Evolutionary conservation across 148 eudicot genomes (phyloP).

Genomic region (Pharnaceum exiguum): DNA sequence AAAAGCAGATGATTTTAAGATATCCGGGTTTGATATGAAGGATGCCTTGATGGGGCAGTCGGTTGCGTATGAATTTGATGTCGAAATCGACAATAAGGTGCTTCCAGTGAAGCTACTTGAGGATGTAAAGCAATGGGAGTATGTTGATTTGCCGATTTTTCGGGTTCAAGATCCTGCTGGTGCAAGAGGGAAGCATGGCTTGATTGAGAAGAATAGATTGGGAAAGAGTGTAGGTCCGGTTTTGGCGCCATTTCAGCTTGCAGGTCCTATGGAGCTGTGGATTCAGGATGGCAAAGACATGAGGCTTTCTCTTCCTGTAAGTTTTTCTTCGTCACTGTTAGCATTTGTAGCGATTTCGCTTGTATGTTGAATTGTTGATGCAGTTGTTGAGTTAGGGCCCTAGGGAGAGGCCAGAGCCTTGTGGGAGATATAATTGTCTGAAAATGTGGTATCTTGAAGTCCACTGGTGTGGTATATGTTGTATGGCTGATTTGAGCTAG

Average conservation of each 20-base stretch:
- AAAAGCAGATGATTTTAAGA: constrained; percentile 39
- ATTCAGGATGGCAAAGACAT: constrained; percentile 78
- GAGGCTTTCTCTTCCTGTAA: constrained; percentile 69
- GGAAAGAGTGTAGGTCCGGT: constrained; percentile 43
- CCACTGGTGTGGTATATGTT: no score
- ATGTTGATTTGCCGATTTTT: constrained; percentile 83
- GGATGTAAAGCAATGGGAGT: constrained; percentile 88
- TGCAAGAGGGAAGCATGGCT: constrained; percentile 39
- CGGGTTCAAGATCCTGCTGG: constrained; percentile 35
- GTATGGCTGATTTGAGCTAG: no score
- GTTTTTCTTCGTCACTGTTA: constrained; percentile 1
- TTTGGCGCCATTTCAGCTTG: constrained; percentile 88
- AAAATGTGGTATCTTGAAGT: no score
- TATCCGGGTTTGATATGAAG: constrained; percentile 39
- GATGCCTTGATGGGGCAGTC: constrained; percentile 71
- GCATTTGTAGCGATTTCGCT: background rate
- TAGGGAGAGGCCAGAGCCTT: no score
- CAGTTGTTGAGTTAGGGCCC: background rate
- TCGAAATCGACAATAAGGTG: constrained; percentile 77
- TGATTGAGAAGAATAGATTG: constrained; percentile 37
- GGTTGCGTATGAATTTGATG: constrained; percentile 83
- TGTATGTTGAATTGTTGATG: background rate
- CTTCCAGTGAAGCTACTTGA: constrained; percentile 79
- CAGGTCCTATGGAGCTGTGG: constrained; percentile 97
- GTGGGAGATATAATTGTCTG: no score